Conservation (phyloP, 1,284 basidiomycete genomes). For the Vanrija pseudolonga region DNA sequence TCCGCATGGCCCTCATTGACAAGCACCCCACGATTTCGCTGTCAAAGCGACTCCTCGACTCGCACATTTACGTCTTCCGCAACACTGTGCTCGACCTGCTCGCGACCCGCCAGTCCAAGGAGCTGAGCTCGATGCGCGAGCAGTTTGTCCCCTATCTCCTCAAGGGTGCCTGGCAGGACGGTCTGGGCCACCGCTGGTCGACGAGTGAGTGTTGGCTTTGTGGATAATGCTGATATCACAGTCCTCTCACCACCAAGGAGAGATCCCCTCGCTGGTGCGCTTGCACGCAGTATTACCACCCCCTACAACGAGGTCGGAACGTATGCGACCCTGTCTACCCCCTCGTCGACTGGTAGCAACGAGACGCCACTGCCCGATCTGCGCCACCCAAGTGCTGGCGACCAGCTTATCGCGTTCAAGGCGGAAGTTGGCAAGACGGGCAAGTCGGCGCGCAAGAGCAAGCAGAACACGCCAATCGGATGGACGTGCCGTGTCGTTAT, state of each 20-base stretch:
- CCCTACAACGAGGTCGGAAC: slow-evolving; percentile 20
- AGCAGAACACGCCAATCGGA: background rate
- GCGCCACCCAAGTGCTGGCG: slow-evolving; percentile 3
- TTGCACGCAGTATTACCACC: slow-evolving; percentile 42
- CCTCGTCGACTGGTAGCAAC: slow-evolving; percentile 20
- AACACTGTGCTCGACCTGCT: slow-evolving; percentile 69
- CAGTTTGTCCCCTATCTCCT: slow-evolving; percentile 87
- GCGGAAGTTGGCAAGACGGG: background rate
- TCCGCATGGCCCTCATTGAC: slow-evolving; percentile 66
- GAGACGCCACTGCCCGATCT: slow-evolving; percentile 18
- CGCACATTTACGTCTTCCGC: slow-evolving; percentile 84
- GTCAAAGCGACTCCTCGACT: slow-evolving; percentile 69
- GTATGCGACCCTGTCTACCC: slow-evolving; percentile 4
- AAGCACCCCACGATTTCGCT: slow-evolving; percentile 69
- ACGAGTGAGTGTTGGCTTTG: slow-evolving; percentile 28
- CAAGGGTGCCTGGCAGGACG: slow-evolving; percentile 66
- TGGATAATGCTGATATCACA: slow-evolving; percentile 10
- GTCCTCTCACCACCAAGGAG: slow-evolving; percentile 40
- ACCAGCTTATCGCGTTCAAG: slow-evolving; percentile 16
- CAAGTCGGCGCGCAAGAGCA: background rate
- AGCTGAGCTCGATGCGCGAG: slow-evolving; percentile 73
- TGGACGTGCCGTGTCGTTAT: slow-evolving; percentile 43
- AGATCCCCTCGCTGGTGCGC: slow-evolving; percentile 46
- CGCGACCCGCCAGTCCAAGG: slow-evolving; percentile 57
- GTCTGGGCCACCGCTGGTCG: slow-evolving; percentile 38